Conservation (phyloP, 306 rosid genomes). For the Pyrus bretschneideri region DNA sequence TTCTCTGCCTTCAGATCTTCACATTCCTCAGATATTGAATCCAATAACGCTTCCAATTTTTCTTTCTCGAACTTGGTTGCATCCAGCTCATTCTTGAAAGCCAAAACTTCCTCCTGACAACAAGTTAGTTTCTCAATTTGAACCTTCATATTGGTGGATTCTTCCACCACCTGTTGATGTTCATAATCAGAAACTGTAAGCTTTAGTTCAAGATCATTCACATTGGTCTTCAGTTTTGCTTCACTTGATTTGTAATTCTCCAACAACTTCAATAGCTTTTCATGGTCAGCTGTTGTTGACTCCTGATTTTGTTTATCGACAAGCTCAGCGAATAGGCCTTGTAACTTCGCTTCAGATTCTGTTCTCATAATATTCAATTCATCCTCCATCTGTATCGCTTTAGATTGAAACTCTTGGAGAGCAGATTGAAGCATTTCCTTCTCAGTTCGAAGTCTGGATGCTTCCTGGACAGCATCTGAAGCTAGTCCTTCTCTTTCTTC, state of each 20-base stretch:
- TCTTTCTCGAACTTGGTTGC: constrained; percentile 22
- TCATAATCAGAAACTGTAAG: constrained; percentile 30
- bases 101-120: constrained; percentile 19
- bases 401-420: constrained; percentile 14
- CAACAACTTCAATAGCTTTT: constrained; percentile 22
- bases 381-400: constrained; percentile 8
- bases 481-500: constrained; percentile 12
- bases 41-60: constrained; percentile 12
- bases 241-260: constrained; percentile 30
- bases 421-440: constrained; percentile 15
- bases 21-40: constrained; percentile 20
- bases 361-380: constrained; percentile 21
- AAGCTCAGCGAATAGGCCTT: constrained; percentile 19
- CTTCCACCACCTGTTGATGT: constrained; percentile 23
- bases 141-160: constrained; percentile 19
- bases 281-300: constrained; percentile 16
- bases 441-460: constrained; percentile 17
- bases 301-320: constrained; percentile 16
- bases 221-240: constrained; percentile 20
- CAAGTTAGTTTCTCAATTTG: constrained; percentile 13
- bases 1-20: constrained; percentile 31
- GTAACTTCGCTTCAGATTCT: constrained; percentile 24
- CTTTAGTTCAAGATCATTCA: constrained; percentile 30
- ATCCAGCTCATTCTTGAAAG: constrained; percentile 19
- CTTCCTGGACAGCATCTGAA: constrained; percentile 18